Conservation (phyloP, 2,329 filamentous ascomycete species). For the Clarireedia hainanense region DNA sequence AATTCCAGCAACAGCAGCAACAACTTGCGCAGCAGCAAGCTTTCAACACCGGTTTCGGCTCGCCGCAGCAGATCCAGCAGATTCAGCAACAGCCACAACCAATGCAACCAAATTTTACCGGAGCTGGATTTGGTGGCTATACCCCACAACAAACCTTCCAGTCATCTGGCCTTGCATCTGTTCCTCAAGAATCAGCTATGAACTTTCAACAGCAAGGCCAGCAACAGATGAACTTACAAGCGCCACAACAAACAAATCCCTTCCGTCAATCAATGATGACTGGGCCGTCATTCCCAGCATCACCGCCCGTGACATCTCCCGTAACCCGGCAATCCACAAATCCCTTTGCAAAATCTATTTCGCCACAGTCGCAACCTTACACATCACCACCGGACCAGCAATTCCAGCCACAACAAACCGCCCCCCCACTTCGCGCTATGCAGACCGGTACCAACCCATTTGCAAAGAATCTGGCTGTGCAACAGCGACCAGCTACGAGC, state of each 20-base stretch:
- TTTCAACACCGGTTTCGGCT: conserved; percentile 25
- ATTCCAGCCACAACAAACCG: conserved; percentile 32
- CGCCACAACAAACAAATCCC: conserved; percentile 64
- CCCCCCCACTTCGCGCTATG: conserved; percentile 43
- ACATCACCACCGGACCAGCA: conserved; percentile 29
- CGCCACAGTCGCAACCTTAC: conserved; percentile 30
- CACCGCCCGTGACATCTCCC: conserved; percentile 35
- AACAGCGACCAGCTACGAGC: conserved; percentile 27
- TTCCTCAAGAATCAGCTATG: conserved; percentile 49
- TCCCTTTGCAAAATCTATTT: conserved; percentile 66
- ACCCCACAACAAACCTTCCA: conserved; percentile 57
- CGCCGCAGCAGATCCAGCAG: conserved; percentile 26
- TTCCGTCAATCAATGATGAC: conserved; percentile 86
- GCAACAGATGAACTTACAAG: conserved; percentile 35
- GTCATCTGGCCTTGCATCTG: conserved; percentile 43
- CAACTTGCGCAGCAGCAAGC: conserved; percentile 30
- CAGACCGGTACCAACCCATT: conserved; percentile 69
- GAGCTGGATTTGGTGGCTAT: conserved; percentile 79
- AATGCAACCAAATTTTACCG: conserved; percentile 56
- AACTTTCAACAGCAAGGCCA: conserved; percentile 39
- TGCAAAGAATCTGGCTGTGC: conserved; percentile 39
- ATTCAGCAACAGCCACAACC: conserved; percentile 35
- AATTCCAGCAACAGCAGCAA: conserved; percentile 26
- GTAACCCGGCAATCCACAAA: conserved; percentile 66
- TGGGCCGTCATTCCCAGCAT: conserved; percentile 34